phyloP scores from a whole-genome alignment of 176 grass and related monocot species.

The Ampelocalamus luodianensis region DNA sequence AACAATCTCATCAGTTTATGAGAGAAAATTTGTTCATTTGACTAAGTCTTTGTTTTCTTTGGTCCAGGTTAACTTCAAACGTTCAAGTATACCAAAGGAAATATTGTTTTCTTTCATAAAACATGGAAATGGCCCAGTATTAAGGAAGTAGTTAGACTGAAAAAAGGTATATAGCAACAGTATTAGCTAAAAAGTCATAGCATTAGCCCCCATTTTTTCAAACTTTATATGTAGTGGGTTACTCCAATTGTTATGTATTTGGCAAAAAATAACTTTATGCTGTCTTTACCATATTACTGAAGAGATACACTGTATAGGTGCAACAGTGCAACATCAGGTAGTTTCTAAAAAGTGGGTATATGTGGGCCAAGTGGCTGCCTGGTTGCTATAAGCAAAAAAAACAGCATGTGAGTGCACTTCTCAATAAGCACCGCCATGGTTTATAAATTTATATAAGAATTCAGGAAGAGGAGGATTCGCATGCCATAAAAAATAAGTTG shows the following conservation, averaged over 20 bases:
- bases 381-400: not conserved
- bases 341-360: conserved; percentile 16
- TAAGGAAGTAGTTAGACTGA: not conserved
- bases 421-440: conserved; percentile 16
- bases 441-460: not conserved
- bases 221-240: not conserved
- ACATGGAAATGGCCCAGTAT: conserved; percentile 18
- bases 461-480: not conserved
- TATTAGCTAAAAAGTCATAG: not conserved
- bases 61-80: not conserved
- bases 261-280: not conserved
- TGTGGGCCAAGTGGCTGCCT: not conserved
- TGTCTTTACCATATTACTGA: conserved; percentile 11
- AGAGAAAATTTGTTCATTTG: conserved; percentile 8
- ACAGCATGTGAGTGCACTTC: not conserved
- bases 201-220: not conserved
- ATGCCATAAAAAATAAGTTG: conserved; percentile 15
- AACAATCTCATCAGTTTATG: conserved; percentile 28
- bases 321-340: conserved; percentile 4
- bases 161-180: not conserved
- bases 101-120: conserved; percentile 40
- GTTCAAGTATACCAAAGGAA: not conserved
- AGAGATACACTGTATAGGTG: not conserved
- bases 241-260: not conserved
- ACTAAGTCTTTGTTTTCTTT: conserved; percentile 9